These are phyloP conservation scores for Coemansia sp. DNA, from an alignment of 192 early-diverging fungal genomes.

Conservation along the genomic window DNA sequence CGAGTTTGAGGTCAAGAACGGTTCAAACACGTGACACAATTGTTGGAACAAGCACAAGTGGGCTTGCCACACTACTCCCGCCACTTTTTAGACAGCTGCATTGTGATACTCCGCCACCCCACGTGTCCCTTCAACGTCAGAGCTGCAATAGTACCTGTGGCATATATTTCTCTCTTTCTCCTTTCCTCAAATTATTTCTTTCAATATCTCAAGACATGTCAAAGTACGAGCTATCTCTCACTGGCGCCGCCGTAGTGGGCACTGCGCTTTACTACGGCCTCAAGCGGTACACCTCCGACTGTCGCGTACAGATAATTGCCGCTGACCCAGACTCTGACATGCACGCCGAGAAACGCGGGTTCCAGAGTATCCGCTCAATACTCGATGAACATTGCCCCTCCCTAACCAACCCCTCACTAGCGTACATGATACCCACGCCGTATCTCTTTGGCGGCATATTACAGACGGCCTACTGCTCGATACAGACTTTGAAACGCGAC, in stretches of 20 bases:
- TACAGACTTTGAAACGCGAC: constrained; percentile 45
- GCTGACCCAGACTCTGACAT: background rate
- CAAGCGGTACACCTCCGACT: constrained; percentile 1
- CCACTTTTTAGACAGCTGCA: background rate
- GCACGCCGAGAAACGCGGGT: background rate
- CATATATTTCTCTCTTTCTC: background rate
- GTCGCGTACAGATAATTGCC: constrained; percentile 14
- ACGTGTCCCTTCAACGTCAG: background rate
- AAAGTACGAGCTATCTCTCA: background rate
- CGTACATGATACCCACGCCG: constrained; percentile 62
- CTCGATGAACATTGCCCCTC: constrained; percentile 46
- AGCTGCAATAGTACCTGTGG: background rate
- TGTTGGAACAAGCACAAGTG: background rate
- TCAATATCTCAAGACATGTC: background rate
- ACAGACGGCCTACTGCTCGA: constrained; percentile 58
- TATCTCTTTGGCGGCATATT: constrained; percentile 70
- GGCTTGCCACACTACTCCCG: no score
- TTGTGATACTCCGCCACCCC: background rate
- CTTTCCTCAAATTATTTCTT: background rate
- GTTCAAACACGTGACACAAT: background rate
- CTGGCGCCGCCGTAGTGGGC: background rate
- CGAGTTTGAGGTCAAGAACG: background rate
- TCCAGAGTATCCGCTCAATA: background rate
- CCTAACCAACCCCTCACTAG: constrained; percentile 40
- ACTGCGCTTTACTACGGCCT: constrained; percentile 9